These are phyloP conservation scores for Talaromyces ruber DNA, from an alignment of 495 filamentous ascomycete genomes.

Conservation along the genomic window DNA sequence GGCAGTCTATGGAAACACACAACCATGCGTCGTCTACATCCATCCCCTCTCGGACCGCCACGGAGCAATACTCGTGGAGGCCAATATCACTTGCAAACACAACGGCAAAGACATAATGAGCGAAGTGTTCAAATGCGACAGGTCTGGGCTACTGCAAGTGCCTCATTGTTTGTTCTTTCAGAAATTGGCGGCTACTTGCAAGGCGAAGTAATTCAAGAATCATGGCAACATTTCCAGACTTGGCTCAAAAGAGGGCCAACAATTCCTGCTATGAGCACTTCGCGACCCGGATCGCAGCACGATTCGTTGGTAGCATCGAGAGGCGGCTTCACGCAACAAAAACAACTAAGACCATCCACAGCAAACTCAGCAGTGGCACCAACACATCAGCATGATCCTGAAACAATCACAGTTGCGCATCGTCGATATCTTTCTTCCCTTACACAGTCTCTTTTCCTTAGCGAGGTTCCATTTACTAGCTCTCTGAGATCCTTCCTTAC, in stretches of 20 bases:
- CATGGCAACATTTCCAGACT: constrained; percentile 55
- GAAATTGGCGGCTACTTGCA: constrained; percentile 83
- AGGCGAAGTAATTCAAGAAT: constrained; percentile 74
- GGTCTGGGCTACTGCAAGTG: constrained; percentile 79
- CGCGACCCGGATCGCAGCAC: constrained; percentile 31
- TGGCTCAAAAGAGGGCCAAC: constrained; percentile 41
- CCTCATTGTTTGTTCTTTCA: constrained; percentile 77
- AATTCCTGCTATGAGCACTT: constrained; percentile 14
- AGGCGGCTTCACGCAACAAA: neutral
- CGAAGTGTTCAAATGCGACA: constrained; percentile 60
- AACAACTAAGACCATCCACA: neutral
- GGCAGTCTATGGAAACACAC: constrained; percentile 80
- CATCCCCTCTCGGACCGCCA: constrained; percentile 55
- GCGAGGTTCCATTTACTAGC: constrained; percentile 57
- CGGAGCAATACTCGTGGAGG: constrained; percentile 52
- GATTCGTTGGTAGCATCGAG: neutral
- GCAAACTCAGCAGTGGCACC: neutral
- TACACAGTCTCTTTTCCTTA: constrained; percentile 59
- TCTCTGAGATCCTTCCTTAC: constrained; percentile 62
- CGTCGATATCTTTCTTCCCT: constrained; percentile 62
- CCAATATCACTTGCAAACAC: constrained; percentile 40
- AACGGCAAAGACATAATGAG: constrained; percentile 48
- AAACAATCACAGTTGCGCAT: constrained; percentile 73
- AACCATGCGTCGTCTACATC: constrained; percentile 64
- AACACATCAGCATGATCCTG: constrained; percentile 60